phyloP scores from a whole-genome alignment of 768 basidiomycete species.

The Pleurotus sapidus region DNA sequence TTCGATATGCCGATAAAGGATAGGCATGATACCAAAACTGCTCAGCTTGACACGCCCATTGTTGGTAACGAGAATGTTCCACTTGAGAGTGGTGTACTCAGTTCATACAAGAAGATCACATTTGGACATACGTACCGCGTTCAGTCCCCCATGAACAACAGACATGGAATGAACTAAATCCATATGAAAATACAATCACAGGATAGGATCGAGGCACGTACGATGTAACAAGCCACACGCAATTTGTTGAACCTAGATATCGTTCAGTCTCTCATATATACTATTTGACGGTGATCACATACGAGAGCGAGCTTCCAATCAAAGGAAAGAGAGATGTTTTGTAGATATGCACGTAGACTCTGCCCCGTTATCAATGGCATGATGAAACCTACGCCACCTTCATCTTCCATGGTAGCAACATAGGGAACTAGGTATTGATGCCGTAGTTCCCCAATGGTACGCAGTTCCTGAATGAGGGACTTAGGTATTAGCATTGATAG shows the following conservation, averaged over 20 bases:
- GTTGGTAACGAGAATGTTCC: conserved; percentile 4
- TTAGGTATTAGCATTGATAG: no score
- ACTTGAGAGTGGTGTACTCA: background rate
- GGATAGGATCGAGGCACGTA: background rate
- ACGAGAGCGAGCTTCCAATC: background rate
- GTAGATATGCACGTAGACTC: background rate
- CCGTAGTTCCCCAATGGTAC: background rate
- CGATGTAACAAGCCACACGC: background rate
- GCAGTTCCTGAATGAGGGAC: background rate
- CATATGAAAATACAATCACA: background rate
- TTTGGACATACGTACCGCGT: background rate
- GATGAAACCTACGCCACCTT: background rate
- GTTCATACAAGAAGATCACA: background rate
- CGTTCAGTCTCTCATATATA: background rate
- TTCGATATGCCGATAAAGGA: background rate
- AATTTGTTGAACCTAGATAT: background rate
- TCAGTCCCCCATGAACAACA: conserved; percentile 8
- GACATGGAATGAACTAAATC: conserved; percentile 4
- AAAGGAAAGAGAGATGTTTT: background rate
- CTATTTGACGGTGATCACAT: background rate
- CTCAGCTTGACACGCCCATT: conserved; percentile 2
- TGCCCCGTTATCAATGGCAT: background rate
- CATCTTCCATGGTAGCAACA: background rate
- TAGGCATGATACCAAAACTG: conserved; percentile 2
- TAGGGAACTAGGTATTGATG: background rate